These are phyloP conservation scores for Lipomyces sp. DNA, from an alignment of 805 yeast genomes.

Conservation along the genomic window DNA sequence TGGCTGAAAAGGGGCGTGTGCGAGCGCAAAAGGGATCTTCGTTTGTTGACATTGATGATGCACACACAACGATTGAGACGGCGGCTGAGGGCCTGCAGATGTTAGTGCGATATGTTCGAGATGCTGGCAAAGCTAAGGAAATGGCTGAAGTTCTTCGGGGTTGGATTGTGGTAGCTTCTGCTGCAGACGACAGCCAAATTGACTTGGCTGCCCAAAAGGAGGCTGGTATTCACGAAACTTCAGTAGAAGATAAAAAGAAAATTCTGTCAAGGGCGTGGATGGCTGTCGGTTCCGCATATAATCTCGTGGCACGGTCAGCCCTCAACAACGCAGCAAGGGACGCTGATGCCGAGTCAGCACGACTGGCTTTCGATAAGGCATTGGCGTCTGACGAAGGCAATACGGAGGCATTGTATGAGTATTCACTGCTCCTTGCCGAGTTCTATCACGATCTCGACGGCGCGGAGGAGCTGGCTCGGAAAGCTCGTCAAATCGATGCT, in stretches of 20 bases:
- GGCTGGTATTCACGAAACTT: neutral
- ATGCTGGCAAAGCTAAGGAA: slow-evolving; percentile 16
- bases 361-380: slow-evolving; percentile 25
- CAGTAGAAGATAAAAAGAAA: neutral
- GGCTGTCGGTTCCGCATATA: slow-evolving; percentile 32
- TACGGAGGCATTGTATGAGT: slow-evolving; percentile 23
- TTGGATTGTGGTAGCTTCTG: slow-evolving; percentile 24
- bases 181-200: neutral
- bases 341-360: slow-evolving; percentile 13
- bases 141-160: slow-evolving; percentile 24
- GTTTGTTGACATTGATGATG: slow-evolving; percentile 28
- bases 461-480: slow-evolving; percentile 23
- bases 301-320: slow-evolving; percentile 23
- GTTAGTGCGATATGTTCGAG: slow-evolving; percentile 28
- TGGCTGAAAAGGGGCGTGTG: slow-evolving; percentile 30
- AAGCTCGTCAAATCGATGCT: slow-evolving; percentile 23
- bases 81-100: slow-evolving; percentile 29
- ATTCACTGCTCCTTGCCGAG: slow-evolving; percentile 25
- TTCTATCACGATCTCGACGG: slow-evolving; percentile 15
- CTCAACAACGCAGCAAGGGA: slow-evolving; percentile 13
- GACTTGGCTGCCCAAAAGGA: slow-evolving; percentile 1
- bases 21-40: slow-evolving; percentile 31
- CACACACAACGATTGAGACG: slow-evolving; percentile 20
- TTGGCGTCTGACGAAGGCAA: slow-evolving; percentile 7
- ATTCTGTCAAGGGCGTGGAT: slow-evolving; percentile 29